Evolutionary conservation across 495 filamentous ascomycete genomes (phyloP).

Genomic region (Xylaria intraflava): DNA sequence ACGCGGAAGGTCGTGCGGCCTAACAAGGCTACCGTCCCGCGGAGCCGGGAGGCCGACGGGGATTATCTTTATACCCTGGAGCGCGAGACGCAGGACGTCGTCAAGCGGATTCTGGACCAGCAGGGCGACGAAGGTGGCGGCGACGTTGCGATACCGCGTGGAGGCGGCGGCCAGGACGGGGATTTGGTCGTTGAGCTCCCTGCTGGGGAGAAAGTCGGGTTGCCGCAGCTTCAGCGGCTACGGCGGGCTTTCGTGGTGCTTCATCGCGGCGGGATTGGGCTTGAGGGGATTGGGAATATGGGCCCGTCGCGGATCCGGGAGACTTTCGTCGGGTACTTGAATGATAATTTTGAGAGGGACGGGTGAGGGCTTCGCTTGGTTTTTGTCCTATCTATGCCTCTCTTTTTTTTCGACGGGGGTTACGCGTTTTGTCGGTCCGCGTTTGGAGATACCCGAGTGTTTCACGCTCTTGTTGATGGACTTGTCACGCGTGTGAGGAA

Average conservation of each 20-base stretch:
- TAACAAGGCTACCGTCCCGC: constrained; percentile 74
- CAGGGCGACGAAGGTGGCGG: constrained; percentile 57
- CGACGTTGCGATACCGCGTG: constrained; percentile 36
- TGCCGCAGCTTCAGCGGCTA: constrained; percentile 76
- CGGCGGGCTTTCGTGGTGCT: constrained; percentile 79
- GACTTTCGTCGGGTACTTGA: constrained; percentile 69
- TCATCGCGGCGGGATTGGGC: constrained; percentile 53
- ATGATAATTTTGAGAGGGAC: constrained; percentile 54
- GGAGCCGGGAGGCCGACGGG: constrained; percentile 54
- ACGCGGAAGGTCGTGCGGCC: constrained; percentile 58
- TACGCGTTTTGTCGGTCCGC: too few relatives aligned
- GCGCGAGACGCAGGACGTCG: constrained; percentile 72
- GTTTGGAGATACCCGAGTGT: not conserved
- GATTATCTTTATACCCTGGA: constrained; percentile 84
- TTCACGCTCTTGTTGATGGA: too few relatives aligned
- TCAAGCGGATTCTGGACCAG: constrained; percentile 66
- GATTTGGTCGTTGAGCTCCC: constrained; percentile 51
- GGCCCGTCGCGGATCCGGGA: constrained; percentile 51
- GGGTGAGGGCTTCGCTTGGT: constrained; percentile 16
- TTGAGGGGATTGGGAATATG: constrained; percentile 41
- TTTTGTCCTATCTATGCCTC: not conserved
- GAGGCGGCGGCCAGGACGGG: constrained; percentile 23
- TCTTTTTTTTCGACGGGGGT: not conserved
- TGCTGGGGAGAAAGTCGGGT: constrained; percentile 48
- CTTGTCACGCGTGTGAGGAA: too few relatives aligned